Base-by-base conservation (phyloP, 257 asterid species). In the Solanum virginianum region DNA sequence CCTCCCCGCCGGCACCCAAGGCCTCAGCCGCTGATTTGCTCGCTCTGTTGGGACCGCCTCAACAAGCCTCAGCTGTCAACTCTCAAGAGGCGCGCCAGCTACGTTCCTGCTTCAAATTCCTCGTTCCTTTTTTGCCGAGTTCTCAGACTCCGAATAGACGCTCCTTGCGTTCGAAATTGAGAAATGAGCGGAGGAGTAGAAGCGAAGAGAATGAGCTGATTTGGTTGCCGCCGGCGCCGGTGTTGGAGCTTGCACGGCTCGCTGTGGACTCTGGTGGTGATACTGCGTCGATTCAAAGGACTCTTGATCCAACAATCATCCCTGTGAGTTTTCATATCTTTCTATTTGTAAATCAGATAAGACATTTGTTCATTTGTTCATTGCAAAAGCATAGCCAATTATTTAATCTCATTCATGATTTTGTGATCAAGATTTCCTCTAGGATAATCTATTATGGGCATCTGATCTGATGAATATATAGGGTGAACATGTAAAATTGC, bases 261-360 rank as follows among this genome's bases (percentile, higher is more conserved):
- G 93, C 97, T 14, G 69, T 93, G 63, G 98, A 96, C 81, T 96
- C 98, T 0, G 97, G 99, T 20, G 95, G 87, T 70, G 97, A 96
- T 39, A 93, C 97, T 51, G 97, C 90, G 63, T 92, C 97, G 69
- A 90, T 96, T 89, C 94, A 92, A 68, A 87, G 91, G 26, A 89
- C 91, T 36, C 95, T 96, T 85, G 98, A 96, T 88, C 98, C 99
- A 8, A 72, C 91, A 11, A 77, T 89, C 47, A 87, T 94, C 84
- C 87, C 88, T 32, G 99, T 94, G 36, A 87, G 88, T 79, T 72
- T n/a, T 47, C 81, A n/a, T 45, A 1, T 74, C 39, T 43, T 0
- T 71, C 41, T 24, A 47, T 24, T n/a, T 36, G 41, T 36, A 36
- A 36, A 36, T 36, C 41, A 36, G 41, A 36, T 36, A 36, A 5